Base-by-base conservation (phyloP, 305 asterid genomes). In the Solanum hybrid region DNA sequence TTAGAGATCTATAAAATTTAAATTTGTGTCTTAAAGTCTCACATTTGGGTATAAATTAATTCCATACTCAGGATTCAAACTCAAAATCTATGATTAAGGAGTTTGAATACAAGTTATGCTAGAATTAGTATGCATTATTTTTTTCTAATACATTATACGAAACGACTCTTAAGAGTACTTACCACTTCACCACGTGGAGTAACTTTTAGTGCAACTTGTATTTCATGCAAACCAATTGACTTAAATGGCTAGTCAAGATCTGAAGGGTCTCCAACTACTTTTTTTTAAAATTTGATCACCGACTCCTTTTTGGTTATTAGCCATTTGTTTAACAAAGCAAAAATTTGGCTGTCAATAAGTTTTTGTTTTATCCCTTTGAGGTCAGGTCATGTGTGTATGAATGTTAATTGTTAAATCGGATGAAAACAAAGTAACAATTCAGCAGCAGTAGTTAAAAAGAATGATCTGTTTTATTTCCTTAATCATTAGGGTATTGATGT, bases 401-500 rank as follows among this genome's bases (percentile, higher is more conserved):
- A 86, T 35, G 77, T 86, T 31, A 10, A 71, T 87, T 66, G 71
- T 87, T 72, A 71, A 72, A 69, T 29, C 6, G 29, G 80, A 87
- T 76, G 31, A 66, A 66, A 73, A 76, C 84, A 37, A 87, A 87
- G 73, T 87, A 76, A 35, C 12, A 27, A 42, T 87, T 87, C 72
- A 26, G 84, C 69, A 37, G 31, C 32, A 46, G 42, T 40, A 11
- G 14, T 76, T 87, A 24, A 24, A 69, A 69, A 85, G 84, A 87
- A 87, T 73, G 82, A 73, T 87, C 60, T 22, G 6, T 8, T 36
- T 71, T 24, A 24, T 69, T 72, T 26, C 42, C 69, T 29, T 87
- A 73, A 87, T 87, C 72, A 87, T 87, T 87, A 73, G 89, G 89
- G 85, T 73, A 87, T 87, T 71, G 38, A 76, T 87, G 75, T 60